Evolutionary conservation across 352 stramenopile species (phyloP), one percentile per base, ranked within the genome.

Genomic region (Phytophthora kernoviae): DNA sequence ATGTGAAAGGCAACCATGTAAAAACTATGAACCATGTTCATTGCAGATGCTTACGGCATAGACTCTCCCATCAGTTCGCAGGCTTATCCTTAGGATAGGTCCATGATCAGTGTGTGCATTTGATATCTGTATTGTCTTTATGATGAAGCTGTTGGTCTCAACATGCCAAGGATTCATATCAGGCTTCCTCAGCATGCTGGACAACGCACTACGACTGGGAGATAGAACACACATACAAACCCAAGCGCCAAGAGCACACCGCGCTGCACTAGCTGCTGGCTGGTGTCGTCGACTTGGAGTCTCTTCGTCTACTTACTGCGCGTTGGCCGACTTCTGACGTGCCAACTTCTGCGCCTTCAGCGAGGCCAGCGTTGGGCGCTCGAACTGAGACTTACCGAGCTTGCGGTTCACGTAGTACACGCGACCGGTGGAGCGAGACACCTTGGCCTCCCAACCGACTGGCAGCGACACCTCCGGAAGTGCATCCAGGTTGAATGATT

Each of bases 321-420:
- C 56, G 54, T 55, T 80, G 30, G 27, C 60, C 15, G 77, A 73
- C 65, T 90, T 90, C 55, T 91, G 81, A 39, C 84, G 81, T 51
- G 83, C 83, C 55, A 91, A 51, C 65, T 90, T 93, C 75, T 88
- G 79, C 39, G 83, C 83, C 80, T 93, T 95, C 47, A 95, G 70
- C 36, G 84, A 93, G 51, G 86, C 86, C 45, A 95, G 78, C 58
- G 86, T 93, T 37, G 86, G 86, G 27, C 82, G 82, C 51, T 93
- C 84, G 41, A 92, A 95, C 74, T 95, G 86, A 10, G 86, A 93
- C 62, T 93, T 90, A 60, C 84, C 81, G 6, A 93, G 75, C 78
- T 91, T 91, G 55, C 84, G 84, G 72, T 95, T 95, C 45, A 93
- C 84, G 66, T 95, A 95, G 74, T 95, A 95, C 53, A 95, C 86